Base-by-base conservation (phyloP, 805 yeast genomes). In the Blastobotrys terrestris region DNA sequence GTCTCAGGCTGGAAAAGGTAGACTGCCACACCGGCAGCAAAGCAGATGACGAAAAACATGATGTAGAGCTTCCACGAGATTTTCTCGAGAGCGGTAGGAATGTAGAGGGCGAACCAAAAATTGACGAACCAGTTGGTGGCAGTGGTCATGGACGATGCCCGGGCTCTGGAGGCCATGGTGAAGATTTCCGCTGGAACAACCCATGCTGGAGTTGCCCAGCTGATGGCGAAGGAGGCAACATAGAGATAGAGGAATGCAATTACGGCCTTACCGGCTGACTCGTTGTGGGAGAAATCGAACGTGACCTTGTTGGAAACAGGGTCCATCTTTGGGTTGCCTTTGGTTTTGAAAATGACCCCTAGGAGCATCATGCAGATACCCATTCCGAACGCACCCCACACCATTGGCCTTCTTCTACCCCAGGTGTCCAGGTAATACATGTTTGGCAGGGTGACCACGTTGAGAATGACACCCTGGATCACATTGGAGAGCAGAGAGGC, bases 1-100 rank as follows among this genome's bases (percentile, higher is more conserved):
- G 95, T 87, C 72, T 86, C 91, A 60, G 83, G 81, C 56, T 87
- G 80, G 61, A 78, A 77, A 74, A 86, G 80, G 76, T 77, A 81
- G 50, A 85, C 85, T 67, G 83, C 87, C 69, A 84, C 73, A 66
- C 83, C 63, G 22, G 78, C 71, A 53, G 71, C 77, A 16, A 80
- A 69, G 72, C 80, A 71, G 66, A 85, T 80, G 2, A 84, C 86
- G 61, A 80, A 70, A 63, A 75, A 75, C 45, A 83, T 78, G 63
- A 77, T 83, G 1, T 94, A 94, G 59, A 78, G 76, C 58, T 76
- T 75, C 71, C 82, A 85, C 39, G 84, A 85, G 62, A 87, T 80
- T 40, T 71, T 69, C 2, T 71, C 66, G 7, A 83, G 80, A 49
- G 87, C 76, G 58, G 78, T 75, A n/a, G 95, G 94, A n/a, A 87